phyloP scores from a whole-genome alignment of 495 filamentous ascomycete genomes.

The Neurospora terricola region DNA sequence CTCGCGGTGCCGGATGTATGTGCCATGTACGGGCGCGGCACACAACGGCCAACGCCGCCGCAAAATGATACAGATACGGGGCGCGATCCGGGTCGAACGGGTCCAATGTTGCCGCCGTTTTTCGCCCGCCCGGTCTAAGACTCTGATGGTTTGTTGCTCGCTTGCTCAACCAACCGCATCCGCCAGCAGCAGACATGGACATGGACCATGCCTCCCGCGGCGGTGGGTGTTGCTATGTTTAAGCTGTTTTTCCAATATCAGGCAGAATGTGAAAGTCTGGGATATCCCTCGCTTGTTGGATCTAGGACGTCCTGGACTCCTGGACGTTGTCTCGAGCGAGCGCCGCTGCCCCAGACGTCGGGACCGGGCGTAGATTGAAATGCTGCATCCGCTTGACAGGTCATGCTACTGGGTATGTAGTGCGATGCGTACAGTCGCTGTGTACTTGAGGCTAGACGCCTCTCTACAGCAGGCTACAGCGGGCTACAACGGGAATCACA shows the following conservation, averaged over 20 bases:
- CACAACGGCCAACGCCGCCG: not conserved
- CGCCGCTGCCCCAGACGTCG: too few relatives aligned
- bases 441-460: not conserved
- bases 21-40: not conserved
- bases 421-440: not conserved
- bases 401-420: not conserved
- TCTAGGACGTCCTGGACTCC: not conserved
- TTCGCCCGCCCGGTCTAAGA: not conserved
- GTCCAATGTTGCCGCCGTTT: not conserved
- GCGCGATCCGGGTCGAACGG: not conserved
- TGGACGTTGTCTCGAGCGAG: too few relatives aligned
- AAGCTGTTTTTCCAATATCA: not conserved
- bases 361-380: too few relatives aligned
- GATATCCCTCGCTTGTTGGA: not conserved
- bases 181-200: not conserved
- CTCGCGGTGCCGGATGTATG: not conserved
- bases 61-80: not conserved
- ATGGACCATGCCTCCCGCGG: not conserved
- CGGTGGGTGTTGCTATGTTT: not conserved
- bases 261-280: not conserved
- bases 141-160: not conserved
- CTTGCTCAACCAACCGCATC: not conserved
- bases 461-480: not conserved
- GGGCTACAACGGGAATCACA: not conserved
- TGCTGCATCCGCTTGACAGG: not conserved